Evolutionary conservation across 2,329 filamentous ascomycete species (phyloP).

Genomic region (Hypomyces perniciosus): DNA sequence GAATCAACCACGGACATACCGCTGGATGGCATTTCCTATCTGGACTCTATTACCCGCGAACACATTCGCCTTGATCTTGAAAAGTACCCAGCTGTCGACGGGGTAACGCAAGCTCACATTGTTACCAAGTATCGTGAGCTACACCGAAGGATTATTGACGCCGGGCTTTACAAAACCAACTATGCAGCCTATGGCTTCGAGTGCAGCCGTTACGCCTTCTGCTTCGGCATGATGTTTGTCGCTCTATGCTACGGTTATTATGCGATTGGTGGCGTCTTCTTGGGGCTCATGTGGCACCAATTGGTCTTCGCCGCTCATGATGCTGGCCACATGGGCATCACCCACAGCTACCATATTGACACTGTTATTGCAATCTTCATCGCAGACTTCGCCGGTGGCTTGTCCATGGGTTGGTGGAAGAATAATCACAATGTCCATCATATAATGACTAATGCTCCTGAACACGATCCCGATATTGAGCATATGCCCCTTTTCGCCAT

Average conservation of each 20-base stretch:
- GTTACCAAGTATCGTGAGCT: slow-evolving; percentile 48
- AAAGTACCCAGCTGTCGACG: slow-evolving; percentile 72
- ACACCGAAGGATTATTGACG: slow-evolving; percentile 47
- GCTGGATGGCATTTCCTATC: slow-evolving; percentile 53
- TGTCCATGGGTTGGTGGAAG: slow-evolving; percentile 66
- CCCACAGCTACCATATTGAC: slow-evolving; percentile 51
- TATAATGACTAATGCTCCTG: slow-evolving; percentile 58
- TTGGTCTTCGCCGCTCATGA: slow-evolving; percentile 65
- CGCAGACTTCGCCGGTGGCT: slow-evolving; percentile 58
- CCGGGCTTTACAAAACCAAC: slow-evolving; percentile 53
- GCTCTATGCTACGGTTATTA: slow-evolving; percentile 48
- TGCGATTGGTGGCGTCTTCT: slow-evolving; percentile 48
- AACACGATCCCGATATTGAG: slow-evolving; percentile 56
- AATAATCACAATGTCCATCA: slow-evolving; percentile 64
- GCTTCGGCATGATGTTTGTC: slow-evolving; percentile 45
- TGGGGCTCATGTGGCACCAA: slow-evolving; percentile 51
- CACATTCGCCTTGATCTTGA: slow-evolving; percentile 62
- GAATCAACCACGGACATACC: slow-evolving; percentile 47
- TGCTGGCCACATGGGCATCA: slow-evolving; percentile 58
- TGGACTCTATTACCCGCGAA: slow-evolving; percentile 67
- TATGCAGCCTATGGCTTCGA: slow-evolving; percentile 56
- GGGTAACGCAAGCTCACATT: slow-evolving; percentile 33
- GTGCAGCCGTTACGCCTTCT: slow-evolving; percentile 43
- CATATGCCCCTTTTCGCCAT: slow-evolving; percentile 66
- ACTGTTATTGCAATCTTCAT: slow-evolving; percentile 57